phyloP scores from a whole-genome alignment of 305 asterid species.

The Fraxinus albicans region DNA sequence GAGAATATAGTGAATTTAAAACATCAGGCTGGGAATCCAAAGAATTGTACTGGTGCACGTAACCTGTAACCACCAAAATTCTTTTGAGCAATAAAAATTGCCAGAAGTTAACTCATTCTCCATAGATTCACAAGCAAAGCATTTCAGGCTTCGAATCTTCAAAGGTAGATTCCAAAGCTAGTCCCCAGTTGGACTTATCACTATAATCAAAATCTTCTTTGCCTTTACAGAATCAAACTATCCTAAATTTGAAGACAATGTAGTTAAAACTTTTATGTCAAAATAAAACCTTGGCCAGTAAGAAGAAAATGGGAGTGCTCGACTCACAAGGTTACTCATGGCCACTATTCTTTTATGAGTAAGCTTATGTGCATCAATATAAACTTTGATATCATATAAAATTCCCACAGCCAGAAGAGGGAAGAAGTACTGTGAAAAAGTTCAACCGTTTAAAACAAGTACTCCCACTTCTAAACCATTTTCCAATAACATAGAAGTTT shows the following conservation, averaged over 20 bases:
- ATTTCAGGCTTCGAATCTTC: slow-evolving; percentile 15
- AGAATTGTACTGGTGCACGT: slow-evolving; percentile 85
- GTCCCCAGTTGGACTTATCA: slow-evolving; percentile 1
- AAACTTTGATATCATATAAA: slow-evolving; percentile 9
- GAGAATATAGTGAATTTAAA: slow-evolving; percentile 89
- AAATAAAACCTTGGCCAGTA: not conserved
- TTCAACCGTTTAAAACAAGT: slow-evolving; percentile 6
- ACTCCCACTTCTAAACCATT: slow-evolving; percentile 14
- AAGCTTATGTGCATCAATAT: slow-evolving; percentile 4
- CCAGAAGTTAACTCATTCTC: not conserved
- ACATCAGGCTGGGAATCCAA: slow-evolving; percentile 97
- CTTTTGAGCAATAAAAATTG: slow-evolving; percentile 24
- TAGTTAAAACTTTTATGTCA: not conserved
- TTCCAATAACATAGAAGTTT: slow-evolving; percentile 17
- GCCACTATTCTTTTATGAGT: slow-evolving; percentile 1
- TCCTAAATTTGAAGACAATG: slow-evolving; percentile 10
- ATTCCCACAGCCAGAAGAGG: slow-evolving; percentile 19
- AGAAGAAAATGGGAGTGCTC: not conserved
- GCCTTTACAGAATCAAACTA: slow-evolving; percentile 3
- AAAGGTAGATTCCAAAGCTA: slow-evolving; percentile 16
- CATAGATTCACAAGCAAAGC: slow-evolving; percentile 16
- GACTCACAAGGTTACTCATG: slow-evolving; percentile 10
- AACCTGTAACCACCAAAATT: slow-evolving; percentile 58
- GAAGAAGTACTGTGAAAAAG: not conserved
- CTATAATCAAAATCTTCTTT: slow-evolving; percentile 4